These are phyloP conservation scores for Kandelia obovata DNA, from an alignment of 345 rosid species.

Conservation along the genomic window DNA sequence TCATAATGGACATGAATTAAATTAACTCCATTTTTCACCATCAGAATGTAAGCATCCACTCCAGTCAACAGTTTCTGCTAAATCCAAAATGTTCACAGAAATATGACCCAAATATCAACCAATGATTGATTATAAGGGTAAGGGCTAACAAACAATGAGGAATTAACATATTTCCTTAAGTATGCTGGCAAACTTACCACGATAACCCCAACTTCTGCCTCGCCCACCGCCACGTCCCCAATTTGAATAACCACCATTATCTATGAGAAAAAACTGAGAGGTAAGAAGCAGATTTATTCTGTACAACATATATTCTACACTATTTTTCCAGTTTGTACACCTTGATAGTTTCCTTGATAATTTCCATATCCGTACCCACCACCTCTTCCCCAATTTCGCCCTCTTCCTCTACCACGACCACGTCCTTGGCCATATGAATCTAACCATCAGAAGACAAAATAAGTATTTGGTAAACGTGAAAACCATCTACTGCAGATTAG, in stretches of 20 bases:
- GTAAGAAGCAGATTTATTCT: not conserved
- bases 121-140: too few relatives aligned
- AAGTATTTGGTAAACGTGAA: not conserved
- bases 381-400: slow-evolving; percentile 28
- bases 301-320: not conserved
- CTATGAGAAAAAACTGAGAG: slow-evolving; percentile 9
- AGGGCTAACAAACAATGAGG: not conserved
- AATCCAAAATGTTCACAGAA: too few relatives aligned
- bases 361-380: slow-evolving; percentile 47
- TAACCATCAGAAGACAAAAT: slow-evolving; percentile 12
- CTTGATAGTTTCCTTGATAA: slow-evolving; percentile 22
- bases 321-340: not conserved
- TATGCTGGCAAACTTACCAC: slow-evolving; percentile 30
- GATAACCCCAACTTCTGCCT: slow-evolving; percentile 52
- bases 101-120: too few relatives aligned
- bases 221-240: slow-evolving; percentile 44
- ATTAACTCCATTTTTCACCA: too few relatives aligned
- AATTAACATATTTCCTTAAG: not conserved
- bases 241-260: slow-evolving; percentile 32
- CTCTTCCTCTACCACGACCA: slow-evolving; percentile 55
- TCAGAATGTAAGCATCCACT: not conserved
- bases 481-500: not conserved
- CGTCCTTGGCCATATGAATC: slow-evolving; percentile 46
- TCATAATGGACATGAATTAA: not conserved
- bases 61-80: not conserved